Conservation (phyloP, 345 rosid species). For the Eucalyptus grandis region DNA sequence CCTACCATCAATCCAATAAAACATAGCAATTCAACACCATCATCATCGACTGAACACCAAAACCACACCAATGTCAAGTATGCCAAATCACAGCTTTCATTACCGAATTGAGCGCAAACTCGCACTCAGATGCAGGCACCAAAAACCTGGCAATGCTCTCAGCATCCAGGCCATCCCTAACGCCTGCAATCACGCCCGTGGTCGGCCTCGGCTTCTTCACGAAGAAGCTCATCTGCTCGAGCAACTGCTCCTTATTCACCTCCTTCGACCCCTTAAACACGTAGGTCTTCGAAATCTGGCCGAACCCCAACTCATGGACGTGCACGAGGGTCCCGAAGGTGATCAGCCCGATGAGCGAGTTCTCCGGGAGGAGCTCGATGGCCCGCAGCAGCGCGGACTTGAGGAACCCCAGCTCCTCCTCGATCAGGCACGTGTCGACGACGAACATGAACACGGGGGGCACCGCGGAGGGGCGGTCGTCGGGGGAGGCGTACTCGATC, state of each 20-base stretch:
- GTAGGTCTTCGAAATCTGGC: constrained; percentile 59
- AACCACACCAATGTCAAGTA: neutral
- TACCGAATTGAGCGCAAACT: constrained; percentile 72
- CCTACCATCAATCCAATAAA: constrained; percentile 10
- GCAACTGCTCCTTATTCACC: constrained; percentile 64
- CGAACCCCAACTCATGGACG: constrained; percentile 82
- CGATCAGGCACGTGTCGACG: constrained; percentile 71
- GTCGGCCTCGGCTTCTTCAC: constrained; percentile 67
- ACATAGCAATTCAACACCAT: neutral
- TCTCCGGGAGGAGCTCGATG: constrained; percentile 55
- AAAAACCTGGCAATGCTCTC: constrained; percentile 86
- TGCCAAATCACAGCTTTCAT: neutral
- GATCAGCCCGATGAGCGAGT: constrained; percentile 67
- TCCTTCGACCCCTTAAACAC: constrained; percentile 80
- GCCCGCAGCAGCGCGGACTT: constrained; percentile 79
- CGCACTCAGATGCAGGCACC: constrained; percentile 78
- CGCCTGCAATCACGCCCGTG: constrained; percentile 83
- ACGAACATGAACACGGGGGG: constrained; percentile 80
- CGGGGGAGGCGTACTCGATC: constrained; percentile 61
- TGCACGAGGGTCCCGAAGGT: constrained; percentile 71
- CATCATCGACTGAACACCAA: neutral
- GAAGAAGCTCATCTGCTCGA: constrained; percentile 77
- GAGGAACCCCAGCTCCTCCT: constrained; percentile 76
- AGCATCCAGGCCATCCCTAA: constrained; percentile 75
- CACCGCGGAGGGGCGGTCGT: constrained; percentile 14